These are phyloP conservation scores for Monilinia fructigena DNA, from an alignment of 2,329 filamentous ascomycete genomes.

Conservation along the genomic window DNA sequence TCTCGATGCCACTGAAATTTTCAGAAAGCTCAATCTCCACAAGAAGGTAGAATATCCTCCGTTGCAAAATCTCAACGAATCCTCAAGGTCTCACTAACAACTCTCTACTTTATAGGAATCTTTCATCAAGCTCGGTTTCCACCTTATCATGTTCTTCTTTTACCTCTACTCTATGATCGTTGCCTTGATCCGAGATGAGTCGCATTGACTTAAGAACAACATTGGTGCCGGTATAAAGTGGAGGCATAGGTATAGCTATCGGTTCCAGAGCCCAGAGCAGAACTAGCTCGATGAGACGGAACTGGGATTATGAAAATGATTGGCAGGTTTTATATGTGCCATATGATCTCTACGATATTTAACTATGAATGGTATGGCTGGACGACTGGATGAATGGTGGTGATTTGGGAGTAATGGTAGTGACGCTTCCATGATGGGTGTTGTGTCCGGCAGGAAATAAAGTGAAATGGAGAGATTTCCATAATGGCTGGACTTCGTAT, in stretches of 20 bases:
- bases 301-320: conserved; percentile 10
- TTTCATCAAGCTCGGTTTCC: conserved; percentile 98
- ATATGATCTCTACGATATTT: conserved; percentile 23
- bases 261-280: conserved; percentile 6
- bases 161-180: conserved; percentile 67
- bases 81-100: conserved; percentile 8
- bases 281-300: conserved; percentile 10
- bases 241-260: conserved; percentile 27
- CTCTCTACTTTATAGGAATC: conserved; percentile 67
- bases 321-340: conserved; percentile 24
- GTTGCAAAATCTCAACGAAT: background rate
- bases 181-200: conserved; percentile 88
- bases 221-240: conserved; percentile 33
- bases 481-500: conserved; percentile 26
- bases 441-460: conserved; percentile 18
- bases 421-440: conserved; percentile 24
- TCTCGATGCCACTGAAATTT: conserved; percentile 96
- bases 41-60: conserved; percentile 70
- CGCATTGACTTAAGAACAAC: conserved; percentile 58
- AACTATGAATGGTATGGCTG: conserved; percentile 21
- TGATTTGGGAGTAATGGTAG: conserved; percentile 9
- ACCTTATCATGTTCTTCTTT: conserved; percentile 99
- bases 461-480: conserved; percentile 24
- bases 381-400: background rate
- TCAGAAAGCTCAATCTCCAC: conserved; percentile 97